Base-by-base conservation (phyloP, 2,329 filamentous ascomycete genomes). In the Exophiala viscosa region DNA sequence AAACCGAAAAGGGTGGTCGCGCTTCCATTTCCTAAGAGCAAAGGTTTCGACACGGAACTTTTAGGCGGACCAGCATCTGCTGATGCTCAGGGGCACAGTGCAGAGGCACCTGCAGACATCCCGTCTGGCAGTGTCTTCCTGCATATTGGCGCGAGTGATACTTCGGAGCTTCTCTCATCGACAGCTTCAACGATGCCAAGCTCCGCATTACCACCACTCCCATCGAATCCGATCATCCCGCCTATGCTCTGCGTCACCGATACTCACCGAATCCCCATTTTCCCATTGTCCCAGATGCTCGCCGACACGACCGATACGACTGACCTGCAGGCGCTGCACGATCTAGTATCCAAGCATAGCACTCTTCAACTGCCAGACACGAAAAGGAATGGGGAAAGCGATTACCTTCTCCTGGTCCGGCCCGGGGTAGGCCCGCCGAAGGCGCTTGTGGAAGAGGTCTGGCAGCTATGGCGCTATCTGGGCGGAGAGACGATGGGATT, bases 401-500 rank as follows among this genome's bases (percentile, higher is more conserved):
- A 51, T 36, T 45, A 52, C 40, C 38, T 58, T n/a, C 34, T 62
- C 15, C 48, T 59, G 4, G 34, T 63, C 40, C 53, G 52, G 10
- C 48, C 59, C 4, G 23, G 45, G 5, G 36, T 52, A 5, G 54
- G 54, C 8, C 45, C 44, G 5, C 34, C 50, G 3, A 43, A 35
- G 14, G 23, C 44, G 10, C 31, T 63, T 10, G 36, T 61, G 34
- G 38, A 45, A 31, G 59, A 63, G 40, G 34, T 60, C 14, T 63
- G 60, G 60, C 50, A 50, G 23, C 45, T 63, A 13, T 63, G 60
- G 60, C 55, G 55, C 5, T 61, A 61, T 43, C 20, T 63, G 8
- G 60, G 58, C 31, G 60, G 60, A 7, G 23, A 15, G 38, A 33
- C 47, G 34, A 41, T 49, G 40, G 46, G 45, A 28, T 23, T 42